Conservation (phyloP, 805 yeast genomes). For the Peterozyma xylosa region DNA sequence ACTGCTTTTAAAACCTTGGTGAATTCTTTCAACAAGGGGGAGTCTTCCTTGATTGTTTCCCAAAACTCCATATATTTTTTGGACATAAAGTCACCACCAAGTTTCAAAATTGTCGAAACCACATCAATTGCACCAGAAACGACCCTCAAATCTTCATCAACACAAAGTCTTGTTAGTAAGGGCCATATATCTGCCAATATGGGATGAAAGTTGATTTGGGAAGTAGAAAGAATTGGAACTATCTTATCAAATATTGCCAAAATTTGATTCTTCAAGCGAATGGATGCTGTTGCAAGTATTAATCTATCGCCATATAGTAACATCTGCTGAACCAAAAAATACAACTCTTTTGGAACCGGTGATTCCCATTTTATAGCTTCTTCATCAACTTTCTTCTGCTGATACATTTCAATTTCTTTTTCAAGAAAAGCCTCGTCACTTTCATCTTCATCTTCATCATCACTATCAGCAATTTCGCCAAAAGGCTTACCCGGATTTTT, state of each 20-base stretch:
- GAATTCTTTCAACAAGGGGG: conserved; percentile 3
- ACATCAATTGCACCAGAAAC: conserved; percentile 21
- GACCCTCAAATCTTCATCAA: conserved; percentile 20
- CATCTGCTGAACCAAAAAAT: conserved; percentile 51
- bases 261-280: conserved; percentile 46
- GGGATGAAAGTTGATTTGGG: conserved; percentile 37
- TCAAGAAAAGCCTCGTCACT: conserved; percentile 14
- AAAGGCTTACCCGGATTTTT: conserved; percentile 14
- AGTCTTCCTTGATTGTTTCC: conserved; percentile 15
- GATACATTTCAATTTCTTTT: conserved; percentile 12
- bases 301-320: conserved; percentile 62
- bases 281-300: conserved; percentile 53
- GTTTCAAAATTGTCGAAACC: conserved; percentile 20
- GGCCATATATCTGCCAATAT: conserved; percentile 49
- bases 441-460: conserved; percentile 29
- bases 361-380: conserved; percentile 53
- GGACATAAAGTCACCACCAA: conserved; percentile 38
- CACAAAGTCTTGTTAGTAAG: conserved; percentile 17
- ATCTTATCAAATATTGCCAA: conserved; percentile 37
- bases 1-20: not conserved
- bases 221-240: conserved; percentile 48
- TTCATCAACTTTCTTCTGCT: conserved; percentile 12
- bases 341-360: conserved; percentile 54
- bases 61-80: conserved; percentile 41
- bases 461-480: conserved; percentile 23